Evolutionary conservation across 805 yeast species (phyloP).

Genomic region (Cyberlindnera mrakii): DNA sequence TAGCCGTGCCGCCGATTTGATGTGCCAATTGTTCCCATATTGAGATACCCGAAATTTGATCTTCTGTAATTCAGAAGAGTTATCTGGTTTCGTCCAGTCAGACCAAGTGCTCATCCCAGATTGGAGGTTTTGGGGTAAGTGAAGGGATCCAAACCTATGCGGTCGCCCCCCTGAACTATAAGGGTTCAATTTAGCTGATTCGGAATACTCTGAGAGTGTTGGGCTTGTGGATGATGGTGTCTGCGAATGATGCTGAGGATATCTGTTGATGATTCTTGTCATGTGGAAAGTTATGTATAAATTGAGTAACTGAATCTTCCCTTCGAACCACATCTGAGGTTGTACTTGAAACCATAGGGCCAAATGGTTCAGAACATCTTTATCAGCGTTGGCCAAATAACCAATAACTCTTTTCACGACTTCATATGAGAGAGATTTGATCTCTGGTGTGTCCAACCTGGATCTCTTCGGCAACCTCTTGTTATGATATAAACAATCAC

Average conservation of each 20-base stretch:
- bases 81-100: conserved; percentile 1
- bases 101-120: conserved; percentile 1
- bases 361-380: conserved; percentile 34
- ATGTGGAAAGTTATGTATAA: conserved; percentile 75
- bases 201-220: conserved; percentile 3
- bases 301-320: conserved; percentile 63
- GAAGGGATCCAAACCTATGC: background rate
- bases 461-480: conserved; percentile 1
- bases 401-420: conserved; percentile 67
- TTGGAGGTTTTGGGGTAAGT: conserved; percentile 1
- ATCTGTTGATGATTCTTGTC: conserved; percentile 39
- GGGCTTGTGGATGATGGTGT: conserved; percentile 1
- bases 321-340: conserved; percentile 36
- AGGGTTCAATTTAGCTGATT: conserved; percentile 5
- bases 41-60: conserved; percentile 41
- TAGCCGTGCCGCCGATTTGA: conserved; percentile 58
- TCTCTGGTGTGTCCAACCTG: conserved; percentile 38
- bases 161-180: background rate
- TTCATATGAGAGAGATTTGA: conserved; percentile 57
- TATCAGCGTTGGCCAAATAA: conserved; percentile 46
- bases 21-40: conserved; percentile 80
- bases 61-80: background rate
- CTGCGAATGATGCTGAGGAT: background rate
- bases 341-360: conserved; percentile 51
- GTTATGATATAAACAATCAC: conserved; percentile 36